phyloP scores from a whole-genome alignment of 371 early-diverging fungal species.

The Mortierella sp. region DNA sequence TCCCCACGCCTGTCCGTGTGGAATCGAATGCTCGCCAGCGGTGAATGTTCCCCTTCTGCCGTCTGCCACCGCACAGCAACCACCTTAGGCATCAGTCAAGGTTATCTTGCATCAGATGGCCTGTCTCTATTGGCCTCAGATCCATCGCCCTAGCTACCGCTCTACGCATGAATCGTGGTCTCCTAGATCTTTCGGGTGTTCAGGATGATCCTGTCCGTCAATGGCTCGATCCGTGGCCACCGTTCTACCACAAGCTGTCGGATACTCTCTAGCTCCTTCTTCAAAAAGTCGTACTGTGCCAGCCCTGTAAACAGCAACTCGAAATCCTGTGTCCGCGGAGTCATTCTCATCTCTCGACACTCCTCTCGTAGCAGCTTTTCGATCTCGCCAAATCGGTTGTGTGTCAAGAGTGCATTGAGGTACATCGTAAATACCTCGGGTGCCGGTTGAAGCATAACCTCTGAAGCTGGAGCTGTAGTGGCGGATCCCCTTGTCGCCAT shows the following conservation, averaged over 20 bases:
- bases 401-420: conserved; percentile 45
- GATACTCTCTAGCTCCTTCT: conserved; percentile 29
- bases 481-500: conserved; percentile 10
- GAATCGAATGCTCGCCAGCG: no score
- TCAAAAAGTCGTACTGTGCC: conserved; percentile 47
- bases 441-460: conserved; percentile 4
- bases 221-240: conserved; percentile 21
- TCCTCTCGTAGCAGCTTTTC: conserved; percentile 14
- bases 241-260: conserved; percentile 15
- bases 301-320: conserved; percentile 39
- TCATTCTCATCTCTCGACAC: conserved; percentile 19
- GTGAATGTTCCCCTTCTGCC: no score
- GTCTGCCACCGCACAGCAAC: no score
- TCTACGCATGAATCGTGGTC: no score
- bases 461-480: not conserved
- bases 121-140: no score
- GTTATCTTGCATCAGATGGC: no score
- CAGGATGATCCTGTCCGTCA: conserved; percentile 19
- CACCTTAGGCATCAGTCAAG: no score
- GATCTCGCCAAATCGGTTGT: conserved; percentile 44
- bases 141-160: no score
- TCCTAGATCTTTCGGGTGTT: conserved; percentile 23
- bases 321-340: conserved; percentile 31
- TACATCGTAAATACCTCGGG: conserved; percentile 46
- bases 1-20: no score